Base-by-base conservation (phyloP, 371 early-diverging fungal species). In the Actinomucor elegans region DNA sequence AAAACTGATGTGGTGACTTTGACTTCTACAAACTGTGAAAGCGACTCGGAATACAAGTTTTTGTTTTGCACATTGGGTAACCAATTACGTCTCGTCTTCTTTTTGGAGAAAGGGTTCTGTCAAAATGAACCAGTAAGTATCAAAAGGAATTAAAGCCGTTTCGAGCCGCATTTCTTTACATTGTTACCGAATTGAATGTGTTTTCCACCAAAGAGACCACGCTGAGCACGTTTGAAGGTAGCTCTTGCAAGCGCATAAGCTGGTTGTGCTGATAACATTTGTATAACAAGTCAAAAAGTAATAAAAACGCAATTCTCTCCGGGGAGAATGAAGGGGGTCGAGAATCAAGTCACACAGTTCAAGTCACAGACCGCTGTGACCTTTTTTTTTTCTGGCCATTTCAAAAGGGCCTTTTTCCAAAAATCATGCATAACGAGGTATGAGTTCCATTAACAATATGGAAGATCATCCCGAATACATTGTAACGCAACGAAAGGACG, bases 31-130 rank as follows among this genome's bases (percentile, higher is more conserved):
- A 70, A 77, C 40, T 75, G 49, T 46, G 83, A 73, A 10, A 91
- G 73, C 6, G 84, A 64, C 37, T 80, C 85, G 6, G 92, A 91
- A 65, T 80, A 89, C 28, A 93, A 67, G 28, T 74, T 74, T 46
- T 84, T 86, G 47, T 72, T 78, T 57, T 87, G 89, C 7, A 91
- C 86, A 55, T 93, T 93, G 36, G 93, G 93, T 14, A 88, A 62
- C 91, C 91, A 93, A 32, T 75, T 81, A 24, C 93, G 87, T 61
- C 88, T 84, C 17, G 90, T 91, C 66, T 89, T 89, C 66, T 88
- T 84, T 61, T 87, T 81, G 41, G 87, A 88, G 57, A 88, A 84
- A 8, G 91, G 83, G 48, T 65, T 73, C 79, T 66, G 52, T 47
- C 50, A 21, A 20, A 36, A 37, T 20, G 15, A 29, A 54, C n/a